Evolutionary conservation across 2,329 filamentous ascomycete species (phyloP), one percentile per base, ranked within the genome.

Genomic region (Venturia carpophila): DNA sequence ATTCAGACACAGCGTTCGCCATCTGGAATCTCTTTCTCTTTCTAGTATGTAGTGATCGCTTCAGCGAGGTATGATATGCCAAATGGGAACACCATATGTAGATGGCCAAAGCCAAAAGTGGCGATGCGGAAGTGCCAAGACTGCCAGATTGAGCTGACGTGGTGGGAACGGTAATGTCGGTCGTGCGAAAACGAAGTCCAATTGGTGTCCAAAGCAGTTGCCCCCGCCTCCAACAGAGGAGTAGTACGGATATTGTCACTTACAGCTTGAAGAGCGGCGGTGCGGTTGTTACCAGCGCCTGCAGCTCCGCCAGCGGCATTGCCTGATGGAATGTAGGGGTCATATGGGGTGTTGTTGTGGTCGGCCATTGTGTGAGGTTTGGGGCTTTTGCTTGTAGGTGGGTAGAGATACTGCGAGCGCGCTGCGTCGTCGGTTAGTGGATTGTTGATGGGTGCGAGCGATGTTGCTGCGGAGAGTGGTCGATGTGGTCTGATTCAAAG

Each of bases 291-390:
- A 72, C 77, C 77, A 70, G 79, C 75, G 68, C 73, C 70, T 76
- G 71, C 71, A 67, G 69, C 72, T 68, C 71, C 83, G 81, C 75
- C 84, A 66, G 66, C 66, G 66, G 70, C 70, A 69, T 83, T 82
- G 77, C 86, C 86, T 75, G 84, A 85, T 74, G 91, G 91, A 77
- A 93, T 92, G 80, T 94, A 95, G 69, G 91, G 91, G 79, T 95
- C 91, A 79, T 95, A 95, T 70, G 90, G 90, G 71, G 34, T 34
- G 39, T 82, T 79, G 73, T 85, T 80, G 71, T 79, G 79, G 73
- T 80, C 80, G 75, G 81, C 80, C 83, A 85, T 85, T 72, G 72
- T 77, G 68, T 67, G 69, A 37, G 52, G 15, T 9, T n/a, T 6
- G 27, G 37, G 15, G 19, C 37, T 58, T 27, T 7, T 34, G 52